Conservation (phyloP, 2,329 filamentous ascomycete species). For the Tolypocladium sp. region DNA sequence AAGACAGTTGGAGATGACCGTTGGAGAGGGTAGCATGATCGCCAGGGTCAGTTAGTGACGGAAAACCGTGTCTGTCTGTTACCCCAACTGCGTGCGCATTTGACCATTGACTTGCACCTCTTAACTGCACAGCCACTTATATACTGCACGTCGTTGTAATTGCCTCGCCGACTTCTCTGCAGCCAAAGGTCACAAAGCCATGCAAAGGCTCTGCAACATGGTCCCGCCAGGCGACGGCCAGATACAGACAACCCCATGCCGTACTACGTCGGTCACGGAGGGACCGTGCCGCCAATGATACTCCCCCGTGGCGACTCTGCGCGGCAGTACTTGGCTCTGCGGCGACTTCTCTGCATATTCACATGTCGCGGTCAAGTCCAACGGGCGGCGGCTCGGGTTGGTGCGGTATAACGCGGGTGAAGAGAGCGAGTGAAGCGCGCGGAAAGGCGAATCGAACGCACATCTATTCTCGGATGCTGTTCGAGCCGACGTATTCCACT, state of each 20-base stretch:
- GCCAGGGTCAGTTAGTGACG: background rate
- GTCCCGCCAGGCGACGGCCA: background rate
- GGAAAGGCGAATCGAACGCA: background rate
- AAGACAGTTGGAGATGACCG: background rate
- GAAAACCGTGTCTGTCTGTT: background rate
- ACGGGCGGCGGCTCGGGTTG: background rate
- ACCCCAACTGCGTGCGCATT: background rate
- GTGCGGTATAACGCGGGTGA: constrained; percentile 1
- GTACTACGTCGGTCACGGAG: background rate
- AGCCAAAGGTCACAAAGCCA: background rate
- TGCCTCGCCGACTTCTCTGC: background rate
- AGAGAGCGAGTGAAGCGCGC: background rate
- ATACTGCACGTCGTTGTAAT: background rate
- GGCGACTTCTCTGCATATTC: background rate
- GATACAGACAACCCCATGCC: background rate
- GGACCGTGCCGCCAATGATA: background rate
- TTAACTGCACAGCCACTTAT: background rate
- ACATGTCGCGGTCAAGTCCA: background rate
- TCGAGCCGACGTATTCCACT: background rate
- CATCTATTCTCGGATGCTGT: background rate
- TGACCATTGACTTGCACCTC: background rate
- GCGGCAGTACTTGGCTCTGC: background rate
- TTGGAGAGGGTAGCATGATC: constrained; percentile 5
- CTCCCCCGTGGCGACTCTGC: background rate
- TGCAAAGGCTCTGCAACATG: background rate